Evolutionary conservation across 2,329 filamentous ascomycete species (phyloP).

Genomic region (Penicillium thymicola): DNA sequence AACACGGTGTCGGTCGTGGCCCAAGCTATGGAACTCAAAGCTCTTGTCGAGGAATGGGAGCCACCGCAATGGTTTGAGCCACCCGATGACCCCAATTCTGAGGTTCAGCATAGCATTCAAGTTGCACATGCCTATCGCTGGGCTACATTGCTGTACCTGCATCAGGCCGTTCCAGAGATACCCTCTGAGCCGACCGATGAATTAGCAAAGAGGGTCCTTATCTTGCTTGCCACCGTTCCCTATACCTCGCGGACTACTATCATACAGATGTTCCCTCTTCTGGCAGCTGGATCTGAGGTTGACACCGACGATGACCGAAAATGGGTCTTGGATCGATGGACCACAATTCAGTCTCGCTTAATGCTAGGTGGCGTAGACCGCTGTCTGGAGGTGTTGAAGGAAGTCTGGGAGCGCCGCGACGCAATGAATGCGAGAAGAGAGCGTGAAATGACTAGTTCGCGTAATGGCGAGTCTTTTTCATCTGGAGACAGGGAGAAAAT

Average conservation of each 20-base stretch:
- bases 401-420: slow-evolving; percentile 65
- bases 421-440: slow-evolving; percentile 43
- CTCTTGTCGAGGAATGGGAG: slow-evolving; percentile 59
- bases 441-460: background rate
- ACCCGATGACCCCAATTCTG: slow-evolving; percentile 62
- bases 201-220: slow-evolving; percentile 60
- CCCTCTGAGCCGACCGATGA: slow-evolving; percentile 56
- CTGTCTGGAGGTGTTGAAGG: slow-evolving; percentile 61
- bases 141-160: slow-evolving; percentile 64
- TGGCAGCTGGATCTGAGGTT: slow-evolving; percentile 65
- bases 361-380: slow-evolving; percentile 67
- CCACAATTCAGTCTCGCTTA: slow-evolving; percentile 58
- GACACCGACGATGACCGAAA: slow-evolving; percentile 57
- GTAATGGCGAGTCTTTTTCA: background rate
- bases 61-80: slow-evolving; percentile 57
- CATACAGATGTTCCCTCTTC: slow-evolving; percentile 67
- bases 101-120: slow-evolving; percentile 62
- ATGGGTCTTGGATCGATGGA: slow-evolving; percentile 64
- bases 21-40: slow-evolving; percentile 60
- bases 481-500: background rate
- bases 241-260: slow-evolving; percentile 61
- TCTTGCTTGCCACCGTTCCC: slow-evolving; percentile 62
- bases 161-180: slow-evolving; percentile 66
- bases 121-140: slow-evolving; percentile 66
- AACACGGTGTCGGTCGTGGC: slow-evolving; percentile 61